phyloP scores from a whole-genome alignment of 2,329 filamentous ascomycete species.

The Xylariales sp. region DNA sequence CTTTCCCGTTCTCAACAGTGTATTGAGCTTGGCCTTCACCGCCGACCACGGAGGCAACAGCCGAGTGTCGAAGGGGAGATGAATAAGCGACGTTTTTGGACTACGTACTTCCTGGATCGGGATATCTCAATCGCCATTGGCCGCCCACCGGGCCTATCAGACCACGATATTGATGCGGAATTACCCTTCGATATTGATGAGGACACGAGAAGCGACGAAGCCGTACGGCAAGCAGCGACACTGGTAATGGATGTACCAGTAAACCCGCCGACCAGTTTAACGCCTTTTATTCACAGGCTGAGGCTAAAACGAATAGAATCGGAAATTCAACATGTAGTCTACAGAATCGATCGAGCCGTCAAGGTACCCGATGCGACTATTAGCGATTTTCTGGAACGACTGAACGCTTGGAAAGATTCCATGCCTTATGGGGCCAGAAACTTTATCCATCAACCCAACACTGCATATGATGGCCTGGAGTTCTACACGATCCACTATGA shows the following conservation, averaged over 20 bases:
- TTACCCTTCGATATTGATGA: slow-evolving; percentile 23
- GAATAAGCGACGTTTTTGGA: slow-evolving; percentile 25
- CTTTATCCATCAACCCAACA: slow-evolving; percentile 19
- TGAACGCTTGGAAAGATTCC: slow-evolving; percentile 20
- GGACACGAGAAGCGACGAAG: slow-evolving; percentile 17
- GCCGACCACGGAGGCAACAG: slow-evolving; percentile 16
- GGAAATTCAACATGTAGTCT: slow-evolving; percentile 23
- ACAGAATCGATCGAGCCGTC: slow-evolving; percentile 19
- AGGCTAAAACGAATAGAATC: slow-evolving; percentile 24
- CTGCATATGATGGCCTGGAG: slow-evolving; percentile 20
- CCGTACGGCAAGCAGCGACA: slow-evolving; percentile 17
- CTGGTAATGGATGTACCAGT: slow-evolving; percentile 15
- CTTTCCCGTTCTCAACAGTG: too few species aligned
- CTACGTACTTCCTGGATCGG: slow-evolving; percentile 23
- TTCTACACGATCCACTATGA: slow-evolving; percentile 26
- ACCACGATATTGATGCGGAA: slow-evolving; percentile 24
- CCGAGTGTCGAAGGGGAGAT: slow-evolving; percentile 21
- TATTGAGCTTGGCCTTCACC: slow-evolving; percentile 23
- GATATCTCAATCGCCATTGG: slow-evolving; percentile 24
- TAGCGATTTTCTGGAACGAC: slow-evolving; percentile 17
- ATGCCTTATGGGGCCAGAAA: slow-evolving; percentile 20
- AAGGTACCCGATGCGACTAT: slow-evolving; percentile 18
- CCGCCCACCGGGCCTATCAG: slow-evolving; percentile 22
- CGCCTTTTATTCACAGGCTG: slow-evolving; percentile 23
- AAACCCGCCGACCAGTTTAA: slow-evolving; percentile 19